Evolutionary conservation across 805 yeast genomes (phyloP).

Genomic region (Brettanomyces sp.): DNA sequence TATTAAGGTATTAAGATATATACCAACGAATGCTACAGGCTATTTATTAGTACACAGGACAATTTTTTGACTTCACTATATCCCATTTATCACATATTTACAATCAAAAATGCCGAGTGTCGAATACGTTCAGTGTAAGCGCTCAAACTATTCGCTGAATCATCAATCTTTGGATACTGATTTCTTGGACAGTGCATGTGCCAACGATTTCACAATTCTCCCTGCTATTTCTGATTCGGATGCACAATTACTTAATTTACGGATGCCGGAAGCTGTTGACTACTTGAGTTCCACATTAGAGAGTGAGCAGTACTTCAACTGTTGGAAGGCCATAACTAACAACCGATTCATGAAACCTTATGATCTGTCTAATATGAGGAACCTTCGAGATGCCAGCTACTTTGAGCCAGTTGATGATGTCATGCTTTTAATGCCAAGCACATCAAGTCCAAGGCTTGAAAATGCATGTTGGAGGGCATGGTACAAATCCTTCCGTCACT

Average conservation of each 20-base stretch:
- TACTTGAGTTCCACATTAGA: conserved; percentile 30
- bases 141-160: not conserved
- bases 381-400: conserved; percentile 12
- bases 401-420: conserved; percentile 24
- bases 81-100: no score
- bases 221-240: conserved; percentile 17
- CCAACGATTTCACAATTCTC: conserved; percentile 16
- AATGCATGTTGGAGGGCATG: conserved; percentile 94
- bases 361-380: conserved; percentile 21
- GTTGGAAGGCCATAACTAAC: conserved; percentile 32
- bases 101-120: no score
- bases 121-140: no score
- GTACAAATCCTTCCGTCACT: conserved; percentile 66
- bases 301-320: conserved; percentile 27
- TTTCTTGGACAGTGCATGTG: conserved; percentile 13
- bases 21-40: no score
- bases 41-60: no score
- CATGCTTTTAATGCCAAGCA: conserved; percentile 25
- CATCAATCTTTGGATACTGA: conserved; percentile 25
- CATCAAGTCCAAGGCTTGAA: conserved; percentile 43
- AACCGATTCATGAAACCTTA: conserved; percentile 26
- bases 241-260: conserved; percentile 4
- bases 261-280: conserved; percentile 27
- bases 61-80: no score
- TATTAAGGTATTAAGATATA: no score